phyloP scores from a whole-genome alignment of 768 basidiomycete genomes.

The Tricholoma terreum region DNA sequence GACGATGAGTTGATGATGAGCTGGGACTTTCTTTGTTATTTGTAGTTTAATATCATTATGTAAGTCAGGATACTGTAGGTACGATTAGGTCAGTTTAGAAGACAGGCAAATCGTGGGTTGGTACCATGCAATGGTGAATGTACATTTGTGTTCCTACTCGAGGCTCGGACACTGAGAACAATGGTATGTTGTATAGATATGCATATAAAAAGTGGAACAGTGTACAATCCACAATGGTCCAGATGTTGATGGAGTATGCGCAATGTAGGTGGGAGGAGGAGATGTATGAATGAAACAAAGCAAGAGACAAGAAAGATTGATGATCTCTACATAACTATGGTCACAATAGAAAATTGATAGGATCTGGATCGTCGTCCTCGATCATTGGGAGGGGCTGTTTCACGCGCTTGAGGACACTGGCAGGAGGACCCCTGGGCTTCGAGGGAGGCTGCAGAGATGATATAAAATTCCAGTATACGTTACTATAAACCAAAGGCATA shows the following conservation, averaged over 20 bases:
- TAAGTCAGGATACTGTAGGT: too few relatives aligned
- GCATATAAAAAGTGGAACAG: not conserved
- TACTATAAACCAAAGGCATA: not conserved
- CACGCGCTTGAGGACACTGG: conserved; percentile 21
- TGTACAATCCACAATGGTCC: not conserved
- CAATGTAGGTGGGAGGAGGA: not conserved
- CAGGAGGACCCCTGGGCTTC: conserved; percentile 11
- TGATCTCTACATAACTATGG: not conserved
- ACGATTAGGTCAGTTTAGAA: too few relatives aligned
- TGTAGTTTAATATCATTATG: conserved; percentile 5
- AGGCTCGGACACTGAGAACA: not conserved
- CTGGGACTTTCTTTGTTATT: not conserved
- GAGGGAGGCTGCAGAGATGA: not conserved
- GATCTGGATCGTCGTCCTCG: conserved; percentile 23
- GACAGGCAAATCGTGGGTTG: not conserved
- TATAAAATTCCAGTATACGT: not conserved
- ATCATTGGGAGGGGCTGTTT: conserved; percentile 17
- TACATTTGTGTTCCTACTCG: not conserved
- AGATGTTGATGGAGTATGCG: not conserved
- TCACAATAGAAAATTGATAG: conserved; percentile 20
- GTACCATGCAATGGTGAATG: not conserved
- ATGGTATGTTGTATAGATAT: not conserved
- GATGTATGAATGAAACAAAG: not conserved
- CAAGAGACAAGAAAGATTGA: not conserved
- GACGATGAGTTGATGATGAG: not conserved